These are phyloP conservation scores for Metschnikowia henanensis DNA, from an alignment of 805 yeast genomes.

Conservation along the genomic window DNA sequence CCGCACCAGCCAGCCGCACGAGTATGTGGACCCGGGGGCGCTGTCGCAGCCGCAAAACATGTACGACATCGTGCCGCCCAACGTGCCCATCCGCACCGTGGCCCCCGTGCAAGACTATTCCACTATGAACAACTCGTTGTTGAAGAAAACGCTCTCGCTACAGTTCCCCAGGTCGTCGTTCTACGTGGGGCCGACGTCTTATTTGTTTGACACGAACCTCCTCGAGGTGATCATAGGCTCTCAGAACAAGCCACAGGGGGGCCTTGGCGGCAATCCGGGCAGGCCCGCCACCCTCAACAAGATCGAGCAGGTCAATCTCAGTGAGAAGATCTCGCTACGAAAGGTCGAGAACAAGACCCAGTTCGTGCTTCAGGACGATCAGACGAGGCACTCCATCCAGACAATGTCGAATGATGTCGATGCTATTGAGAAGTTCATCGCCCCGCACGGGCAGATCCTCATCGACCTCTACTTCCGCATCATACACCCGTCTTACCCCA, in stretches of 20 bases:
- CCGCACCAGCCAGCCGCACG: background rate
- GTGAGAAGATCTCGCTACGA: conserved; percentile 64
- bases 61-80: conserved; percentile 32
- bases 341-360: conserved; percentile 76
- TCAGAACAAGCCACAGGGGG: conserved; percentile 21
- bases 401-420: conserved; percentile 78
- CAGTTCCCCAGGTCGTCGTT: conserved; percentile 91
- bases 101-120: conserved; percentile 71
- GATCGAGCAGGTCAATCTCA: conserved; percentile 78
- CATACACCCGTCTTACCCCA: conserved; percentile 90
- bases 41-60: background rate
- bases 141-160: conserved; percentile 67
- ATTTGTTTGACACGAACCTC: conserved; percentile 68
- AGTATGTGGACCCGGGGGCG: background rate
- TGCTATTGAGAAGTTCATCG: conserved; percentile 76
- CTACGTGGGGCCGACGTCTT: conserved; percentile 84
- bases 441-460: conserved; percentile 88
- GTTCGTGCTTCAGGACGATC: conserved; percentile 80
- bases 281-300: conserved; percentile 30
- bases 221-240: conserved; percentile 56
- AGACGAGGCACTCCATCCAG: conserved; percentile 64
- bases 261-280: conserved; percentile 22
- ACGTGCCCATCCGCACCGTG: conserved; percentile 49
- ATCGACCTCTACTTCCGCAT: conserved; percentile 80
- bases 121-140: conserved; percentile 56